Evolutionary conservation across 2,329 filamentous ascomycete genomes (phyloP).

Genomic region (Arthrobotrys entomopaga): DNA sequence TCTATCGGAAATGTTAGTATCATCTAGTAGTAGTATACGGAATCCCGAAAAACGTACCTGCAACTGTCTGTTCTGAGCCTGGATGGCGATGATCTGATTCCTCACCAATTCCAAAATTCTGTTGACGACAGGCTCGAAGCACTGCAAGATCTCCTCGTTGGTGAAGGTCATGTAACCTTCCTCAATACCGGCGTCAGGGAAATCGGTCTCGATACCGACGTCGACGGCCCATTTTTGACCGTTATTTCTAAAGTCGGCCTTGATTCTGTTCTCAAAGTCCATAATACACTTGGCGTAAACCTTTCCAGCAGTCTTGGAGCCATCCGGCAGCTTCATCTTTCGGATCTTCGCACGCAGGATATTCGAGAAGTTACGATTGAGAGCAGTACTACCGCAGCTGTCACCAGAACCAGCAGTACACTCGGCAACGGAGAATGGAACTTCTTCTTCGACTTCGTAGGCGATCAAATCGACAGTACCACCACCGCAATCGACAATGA

Average conservation of each 20-base stretch:
- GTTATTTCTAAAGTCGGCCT: conserved; percentile 99
- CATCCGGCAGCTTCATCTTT: conserved; percentile 98
- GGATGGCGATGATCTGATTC: conserved; percentile 98
- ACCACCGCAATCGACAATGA: conserved; percentile 98
- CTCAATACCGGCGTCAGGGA: conserved; percentile 96
- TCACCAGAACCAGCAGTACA: conserved; percentile 97
- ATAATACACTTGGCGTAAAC: conserved; percentile 99
- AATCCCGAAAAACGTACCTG: conserved; percentile 67
- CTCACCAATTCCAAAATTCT: conserved; percentile 93
- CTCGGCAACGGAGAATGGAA: conserved; percentile 94
- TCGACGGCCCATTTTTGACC: conserved; percentile 99
- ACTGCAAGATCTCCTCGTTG: conserved; percentile 98
- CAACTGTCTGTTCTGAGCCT: conserved; percentile 90
- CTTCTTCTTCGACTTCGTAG: conserved; percentile 97
- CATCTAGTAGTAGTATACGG: conserved; percentile 52
- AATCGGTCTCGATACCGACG: conserved; percentile 97
- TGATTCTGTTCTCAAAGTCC: conserved; percentile 99
- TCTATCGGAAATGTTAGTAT: conserved; percentile 65
- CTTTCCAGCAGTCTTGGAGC: conserved; percentile 95
- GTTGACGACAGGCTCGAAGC: conserved; percentile 98
- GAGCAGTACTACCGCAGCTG: conserved; percentile 95
- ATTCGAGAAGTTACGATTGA: conserved; percentile 98
- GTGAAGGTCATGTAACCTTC: conserved; percentile 99
- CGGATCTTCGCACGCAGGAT: conserved; percentile 96
- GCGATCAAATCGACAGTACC: conserved; percentile 99